Percentiles rank a stretch among this genome's conserved stretches.
These are phyloP conservation scores for Backusella morwellensis DNA, from an alignment of 192 early-diverging fungal species.

Conservation along the genomic window DNA sequence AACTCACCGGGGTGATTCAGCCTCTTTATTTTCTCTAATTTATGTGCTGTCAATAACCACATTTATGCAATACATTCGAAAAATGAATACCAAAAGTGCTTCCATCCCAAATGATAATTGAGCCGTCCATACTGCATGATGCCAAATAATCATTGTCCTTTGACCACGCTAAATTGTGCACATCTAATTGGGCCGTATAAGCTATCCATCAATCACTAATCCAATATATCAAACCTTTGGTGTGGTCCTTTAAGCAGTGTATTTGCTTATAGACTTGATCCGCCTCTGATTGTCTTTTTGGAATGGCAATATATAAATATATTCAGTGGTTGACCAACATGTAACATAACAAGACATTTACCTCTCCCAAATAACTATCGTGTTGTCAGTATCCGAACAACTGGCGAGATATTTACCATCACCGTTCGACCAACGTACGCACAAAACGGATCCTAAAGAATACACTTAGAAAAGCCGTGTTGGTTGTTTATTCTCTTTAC, in stretches of 20 bases:
- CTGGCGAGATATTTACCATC: slow-evolving; percentile 78
- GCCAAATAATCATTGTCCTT: slow-evolving; percentile 82
- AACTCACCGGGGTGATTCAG: slow-evolving; percentile 78
- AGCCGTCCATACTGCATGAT: slow-evolving; percentile 85
- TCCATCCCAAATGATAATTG: slow-evolving; percentile 85
- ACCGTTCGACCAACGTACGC: slow-evolving; percentile 78
- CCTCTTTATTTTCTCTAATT: slow-evolving; percentile 52
- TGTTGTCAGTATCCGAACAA: slow-evolving; percentile 85
- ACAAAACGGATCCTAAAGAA: slow-evolving; percentile 74
- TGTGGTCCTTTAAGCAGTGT: slow-evolving; percentile 2
- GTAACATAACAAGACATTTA: not conserved
- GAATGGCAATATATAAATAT: not conserved
- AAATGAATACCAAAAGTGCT: slow-evolving; percentile 63
- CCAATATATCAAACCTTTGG: slow-evolving; percentile 41
- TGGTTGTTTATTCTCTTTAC: slow-evolving; percentile 32
- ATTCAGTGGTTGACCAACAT: no score
- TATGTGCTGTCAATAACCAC: not conserved
- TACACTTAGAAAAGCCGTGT: no score
- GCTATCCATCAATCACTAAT: slow-evolving; percentile 71
- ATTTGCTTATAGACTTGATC: not conserved
- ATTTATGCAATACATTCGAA: not conserved
- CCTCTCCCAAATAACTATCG: slow-evolving; percentile 87
- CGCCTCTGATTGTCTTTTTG: not conserved
- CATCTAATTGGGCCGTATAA: slow-evolving; percentile 49
- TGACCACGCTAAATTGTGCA: slow-evolving; percentile 92